Conservation (phyloP, 2,329 filamentous ascomycete genomes). For the Pseudocercospora macadamiae region DNA sequence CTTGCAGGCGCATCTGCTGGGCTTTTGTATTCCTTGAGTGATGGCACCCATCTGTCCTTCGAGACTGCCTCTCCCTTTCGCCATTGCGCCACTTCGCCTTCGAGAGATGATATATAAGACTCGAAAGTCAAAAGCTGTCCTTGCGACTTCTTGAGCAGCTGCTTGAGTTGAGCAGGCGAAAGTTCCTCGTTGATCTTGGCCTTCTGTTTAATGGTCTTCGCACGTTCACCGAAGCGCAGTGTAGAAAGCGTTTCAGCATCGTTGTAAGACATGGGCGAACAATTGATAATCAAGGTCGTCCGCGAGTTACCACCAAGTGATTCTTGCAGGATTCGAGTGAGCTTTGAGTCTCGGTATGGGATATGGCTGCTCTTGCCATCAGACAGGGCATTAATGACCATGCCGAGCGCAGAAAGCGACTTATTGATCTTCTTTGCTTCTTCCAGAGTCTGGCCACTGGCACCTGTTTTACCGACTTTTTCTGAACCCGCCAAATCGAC, state of each 20-base stretch:
- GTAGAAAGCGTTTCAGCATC: conserved; percentile 92
- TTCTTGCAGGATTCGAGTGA: conserved; percentile 96
- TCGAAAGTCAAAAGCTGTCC: conserved; percentile 87
- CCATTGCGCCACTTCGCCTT: conserved; percentile 85
- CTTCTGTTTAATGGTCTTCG: conserved; percentile 99
- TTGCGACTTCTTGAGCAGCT: conserved; percentile 88
- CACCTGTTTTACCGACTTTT: conserved; percentile 97
- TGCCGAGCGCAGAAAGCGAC: conserved; percentile 94
- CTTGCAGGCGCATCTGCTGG: conserved; percentile 52
- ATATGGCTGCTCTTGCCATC: conserved; percentile 96
- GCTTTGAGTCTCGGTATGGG: conserved; percentile 96
- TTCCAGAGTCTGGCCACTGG: conserved; percentile 93
- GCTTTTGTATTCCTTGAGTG: conserved; percentile 54
- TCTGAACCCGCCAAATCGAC: conserved; percentile 98
- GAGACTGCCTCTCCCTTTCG: conserved; percentile 85
- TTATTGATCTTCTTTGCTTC: conserved; percentile 99
- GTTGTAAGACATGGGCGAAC: conserved; percentile 98
- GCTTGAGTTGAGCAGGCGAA: conserved; percentile 92
- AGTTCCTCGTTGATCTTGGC: conserved; percentile 99
- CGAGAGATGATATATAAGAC: conserved; percentile 78
- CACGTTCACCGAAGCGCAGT: conserved; percentile 89
- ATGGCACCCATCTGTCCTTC: conserved; percentile 81
- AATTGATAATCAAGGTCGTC: conserved; percentile 98
- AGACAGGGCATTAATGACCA: conserved; percentile 97
- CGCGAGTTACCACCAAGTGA: conserved; percentile 95